Conservation (phyloP, 768 basidiomycete genomes). For the Mycena crocata region DNA sequence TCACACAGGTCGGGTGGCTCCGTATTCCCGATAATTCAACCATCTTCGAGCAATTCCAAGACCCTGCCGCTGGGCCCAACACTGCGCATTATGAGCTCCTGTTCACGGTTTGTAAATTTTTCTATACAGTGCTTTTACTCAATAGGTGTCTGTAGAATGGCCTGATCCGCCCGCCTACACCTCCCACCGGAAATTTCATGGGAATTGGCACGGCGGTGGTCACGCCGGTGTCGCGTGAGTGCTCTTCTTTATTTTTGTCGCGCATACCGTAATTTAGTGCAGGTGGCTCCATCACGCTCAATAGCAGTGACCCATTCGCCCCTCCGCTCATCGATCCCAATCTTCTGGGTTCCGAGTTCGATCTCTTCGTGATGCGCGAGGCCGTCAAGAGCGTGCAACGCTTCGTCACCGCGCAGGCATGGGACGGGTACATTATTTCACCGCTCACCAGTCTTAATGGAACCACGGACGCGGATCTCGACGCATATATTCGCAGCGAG, state of each 20-base stretch:
- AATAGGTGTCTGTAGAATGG: not conserved
- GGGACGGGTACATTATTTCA: too few species aligned
- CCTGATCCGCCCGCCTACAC: not conserved
- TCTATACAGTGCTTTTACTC: not conserved
- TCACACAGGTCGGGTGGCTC: constrained; percentile 34
- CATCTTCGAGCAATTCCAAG: constrained; percentile 42
- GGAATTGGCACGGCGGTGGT: constrained; percentile 3
- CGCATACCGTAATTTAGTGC: not conserved
- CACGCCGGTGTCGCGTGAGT: constrained; percentile 36
- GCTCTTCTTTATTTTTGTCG: not conserved
- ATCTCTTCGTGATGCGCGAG: too few species aligned
- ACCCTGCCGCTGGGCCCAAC: constrained; percentile 51
- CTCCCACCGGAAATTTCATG: constrained; percentile 26
- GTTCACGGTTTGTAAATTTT: constrained; percentile 36
- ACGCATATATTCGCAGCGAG: constrained; percentile 26
- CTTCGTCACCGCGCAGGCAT: too few species aligned
- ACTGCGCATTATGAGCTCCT: constrained; percentile 50
- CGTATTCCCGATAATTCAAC: constrained; percentile 42
- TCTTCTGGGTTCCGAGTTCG: too few species aligned
- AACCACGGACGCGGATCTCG: constrained; percentile 8
- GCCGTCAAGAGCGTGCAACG: too few species aligned
- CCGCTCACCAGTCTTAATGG: too few species aligned
- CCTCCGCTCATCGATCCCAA: too few species aligned
- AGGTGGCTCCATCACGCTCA: constrained; percentile 41
- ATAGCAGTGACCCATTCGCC: too few species aligned